These are phyloP conservation scores for Backusella tuberculispora DNA, from an alignment of 192 early-diverging fungal species.

Conservation along the genomic window DNA sequence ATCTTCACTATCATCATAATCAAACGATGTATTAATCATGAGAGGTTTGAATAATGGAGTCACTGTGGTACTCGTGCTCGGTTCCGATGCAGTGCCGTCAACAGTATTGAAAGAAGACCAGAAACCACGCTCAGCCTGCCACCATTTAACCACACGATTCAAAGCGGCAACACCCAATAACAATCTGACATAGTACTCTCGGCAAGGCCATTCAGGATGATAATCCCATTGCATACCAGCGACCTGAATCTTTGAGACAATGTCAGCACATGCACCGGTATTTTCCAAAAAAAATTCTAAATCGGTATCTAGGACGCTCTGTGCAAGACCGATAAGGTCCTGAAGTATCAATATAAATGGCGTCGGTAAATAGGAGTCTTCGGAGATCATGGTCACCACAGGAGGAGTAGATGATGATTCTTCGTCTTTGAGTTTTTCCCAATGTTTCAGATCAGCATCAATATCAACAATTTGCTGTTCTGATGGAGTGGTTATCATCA, in stretches of 20 bases:
- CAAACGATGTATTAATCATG: neutral
- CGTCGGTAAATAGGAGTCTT: slow-evolving; percentile 55
- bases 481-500: neutral
- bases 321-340: slow-evolving; percentile 71
- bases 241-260: slow-evolving; percentile 60
- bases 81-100: neutral
- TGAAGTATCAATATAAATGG: slow-evolving; percentile 65
- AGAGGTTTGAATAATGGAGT: slow-evolving; percentile 14
- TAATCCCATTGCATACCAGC: slow-evolving; percentile 67
- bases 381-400: slow-evolving; percentile 45
- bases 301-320: slow-evolving; percentile 73
- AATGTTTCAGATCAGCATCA: neutral
- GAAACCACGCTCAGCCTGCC: slow-evolving; percentile 74
- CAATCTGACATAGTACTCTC: slow-evolving; percentile 63
- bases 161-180: slow-evolving; percentile 75
- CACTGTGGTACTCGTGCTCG: neutral
- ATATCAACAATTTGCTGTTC: neutral
- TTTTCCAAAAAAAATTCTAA: slow-evolving; percentile 61
- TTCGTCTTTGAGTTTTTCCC: neutral
- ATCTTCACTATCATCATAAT: neutral
- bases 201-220: slow-evolving; percentile 67
- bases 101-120: slow-evolving; percentile 46
- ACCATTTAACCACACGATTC: slow-evolving; percentile 76
- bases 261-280: slow-evolving; percentile 57
- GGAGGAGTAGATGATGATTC: neutral